Evolutionary conservation across 805 yeast genomes (phyloP), one percentile per base, ranked within the genome.

Genomic region (Yarrowia bubula): DNA sequence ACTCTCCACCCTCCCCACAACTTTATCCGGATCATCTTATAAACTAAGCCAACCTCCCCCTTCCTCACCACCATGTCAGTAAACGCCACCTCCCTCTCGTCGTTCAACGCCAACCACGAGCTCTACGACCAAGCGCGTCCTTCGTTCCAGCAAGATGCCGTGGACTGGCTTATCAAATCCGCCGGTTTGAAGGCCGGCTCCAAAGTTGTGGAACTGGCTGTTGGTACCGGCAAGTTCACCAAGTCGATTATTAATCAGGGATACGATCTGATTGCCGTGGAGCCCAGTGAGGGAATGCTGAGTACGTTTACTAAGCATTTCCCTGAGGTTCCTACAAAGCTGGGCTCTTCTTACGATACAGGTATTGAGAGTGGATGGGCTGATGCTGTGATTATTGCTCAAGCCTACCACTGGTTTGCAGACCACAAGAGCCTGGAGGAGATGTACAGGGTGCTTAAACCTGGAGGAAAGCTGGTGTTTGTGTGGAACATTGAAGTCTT

Each of bases 361-460:
- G 86, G 87, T 0, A 67, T 80, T 0, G 75, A 73, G 1, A 83
- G 79, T 66, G 68, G 72, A 33, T 73, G 81, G 0, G 77, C 79
- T 18, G 88, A 85, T 71, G 79, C 81, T 0, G 74, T 86, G 1
- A 75, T 84, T 9, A 73, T 82, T 9, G 88, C 89, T 0, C 89
- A 86, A 69, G 89, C 84, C 0, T 86, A 82, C 71, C 89, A 86
- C 68, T 86, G 89, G 89, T 86, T 86, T 73, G 79, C 84, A n/a
- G 85, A 83, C 69, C 50, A 67, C 2, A 76, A 75, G 8, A 75
- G 86, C 0, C 69, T 86, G 38, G 72, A 75, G 64, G 89, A 86
- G 70, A 71, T 86, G 22, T 67, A 74, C 47, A 74, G 89, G 15
- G 83, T 85, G 0, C 75, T 86, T 69, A 81, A 80, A 67, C 79